Conservation (phyloP, 2,329 filamentous ascomycete species). For the Fusarium musae region DNA sequence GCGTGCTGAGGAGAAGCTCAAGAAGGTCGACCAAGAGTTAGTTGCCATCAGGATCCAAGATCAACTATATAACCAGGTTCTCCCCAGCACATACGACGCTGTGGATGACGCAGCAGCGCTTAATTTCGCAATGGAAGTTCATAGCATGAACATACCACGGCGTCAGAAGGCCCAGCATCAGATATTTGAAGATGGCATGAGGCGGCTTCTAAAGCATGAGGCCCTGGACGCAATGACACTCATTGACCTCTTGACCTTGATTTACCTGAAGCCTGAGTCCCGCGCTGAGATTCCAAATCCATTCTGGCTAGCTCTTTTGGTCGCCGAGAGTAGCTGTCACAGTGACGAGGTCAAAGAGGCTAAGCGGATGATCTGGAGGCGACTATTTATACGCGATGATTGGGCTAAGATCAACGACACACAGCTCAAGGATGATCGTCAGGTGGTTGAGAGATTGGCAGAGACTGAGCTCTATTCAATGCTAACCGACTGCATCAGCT, state of each 20-base stretch:
- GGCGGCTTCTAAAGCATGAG: slow-evolving; percentile 75
- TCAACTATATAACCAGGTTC: slow-evolving; percentile 76
- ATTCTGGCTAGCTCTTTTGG: slow-evolving; percentile 79
- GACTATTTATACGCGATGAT: slow-evolving; percentile 84
- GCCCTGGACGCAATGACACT: slow-evolving; percentile 73
- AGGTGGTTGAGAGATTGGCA: slow-evolving; percentile 70
- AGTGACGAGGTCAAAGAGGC: slow-evolving; percentile 68
- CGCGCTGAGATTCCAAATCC: slow-evolving; percentile 69
- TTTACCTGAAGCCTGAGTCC: slow-evolving; percentile 60
- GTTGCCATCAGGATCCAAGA: slow-evolving; percentile 84
- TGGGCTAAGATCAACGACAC: slow-evolving; percentile 86
- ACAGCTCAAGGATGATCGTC: slow-evolving; percentile 75
- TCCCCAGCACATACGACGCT: slow-evolving; percentile 73
- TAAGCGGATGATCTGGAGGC: slow-evolving; percentile 81
- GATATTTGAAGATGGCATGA: slow-evolving; percentile 77
- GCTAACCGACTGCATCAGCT: slow-evolving; percentile 70
- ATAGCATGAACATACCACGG: slow-evolving; percentile 65
- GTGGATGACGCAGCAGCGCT: slow-evolving; percentile 84
- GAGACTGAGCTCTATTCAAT: slow-evolving; percentile 77
- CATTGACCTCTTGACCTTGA: slow-evolving; percentile 83
- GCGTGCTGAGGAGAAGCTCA: slow-evolving; percentile 56
- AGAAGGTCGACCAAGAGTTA: slow-evolving; percentile 70
- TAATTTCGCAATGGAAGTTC: slow-evolving; percentile 78
- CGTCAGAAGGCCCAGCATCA: slow-evolving; percentile 74
- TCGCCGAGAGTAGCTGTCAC: slow-evolving; percentile 64